Conservation (phyloP, 805 yeast species). For the Yamadazyma sp. region DNA sequence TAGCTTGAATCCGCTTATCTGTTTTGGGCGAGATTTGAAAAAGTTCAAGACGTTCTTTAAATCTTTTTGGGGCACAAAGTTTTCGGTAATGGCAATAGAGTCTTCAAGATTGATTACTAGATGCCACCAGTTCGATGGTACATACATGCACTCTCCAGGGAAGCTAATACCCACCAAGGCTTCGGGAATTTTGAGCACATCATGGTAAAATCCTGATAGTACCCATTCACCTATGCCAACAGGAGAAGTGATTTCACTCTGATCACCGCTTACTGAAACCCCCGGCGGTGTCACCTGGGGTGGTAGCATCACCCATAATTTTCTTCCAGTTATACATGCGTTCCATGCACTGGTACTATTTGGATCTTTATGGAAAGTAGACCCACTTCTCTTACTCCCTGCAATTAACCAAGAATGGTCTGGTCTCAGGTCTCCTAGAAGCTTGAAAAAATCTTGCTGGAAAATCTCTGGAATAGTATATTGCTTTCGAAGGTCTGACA, state of each 20-base stretch:
- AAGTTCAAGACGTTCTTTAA: conserved; percentile 64
- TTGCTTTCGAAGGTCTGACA: conserved; percentile 53
- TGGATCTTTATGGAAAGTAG: conserved; percentile 92
- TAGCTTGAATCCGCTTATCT: conserved; percentile 77
- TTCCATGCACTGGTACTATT: conserved; percentile 92
- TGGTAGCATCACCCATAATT: conserved; percentile 88
- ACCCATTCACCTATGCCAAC: conserved; percentile 95
- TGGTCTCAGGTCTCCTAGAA: conserved; percentile 62
- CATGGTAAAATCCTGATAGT: conserved; percentile 75
- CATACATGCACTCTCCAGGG: conserved; percentile 83
- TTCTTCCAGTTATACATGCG: conserved; percentile 68
- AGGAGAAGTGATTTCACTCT: conserved; percentile 88
- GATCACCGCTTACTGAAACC: conserved; percentile 69
- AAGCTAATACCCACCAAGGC: conserved; percentile 71
- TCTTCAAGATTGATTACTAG: conserved; percentile 82
- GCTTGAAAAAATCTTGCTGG: conserved; percentile 58
- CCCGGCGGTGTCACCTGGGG: conserved; percentile 82
- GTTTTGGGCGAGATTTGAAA: conserved; percentile 63
- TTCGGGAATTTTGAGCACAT: conserved; percentile 54
- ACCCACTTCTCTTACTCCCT: conserved; percentile 81
- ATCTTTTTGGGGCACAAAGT: conserved; percentile 72
- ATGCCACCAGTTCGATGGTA: conserved; percentile 99
- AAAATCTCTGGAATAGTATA: conserved; percentile 55
- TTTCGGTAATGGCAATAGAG: conserved; percentile 84
- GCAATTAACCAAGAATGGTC: conserved; percentile 91